These are phyloP conservation scores for Geranium brycei DNA, from an alignment of 345 rosid species.

Conservation along the genomic window DNA sequence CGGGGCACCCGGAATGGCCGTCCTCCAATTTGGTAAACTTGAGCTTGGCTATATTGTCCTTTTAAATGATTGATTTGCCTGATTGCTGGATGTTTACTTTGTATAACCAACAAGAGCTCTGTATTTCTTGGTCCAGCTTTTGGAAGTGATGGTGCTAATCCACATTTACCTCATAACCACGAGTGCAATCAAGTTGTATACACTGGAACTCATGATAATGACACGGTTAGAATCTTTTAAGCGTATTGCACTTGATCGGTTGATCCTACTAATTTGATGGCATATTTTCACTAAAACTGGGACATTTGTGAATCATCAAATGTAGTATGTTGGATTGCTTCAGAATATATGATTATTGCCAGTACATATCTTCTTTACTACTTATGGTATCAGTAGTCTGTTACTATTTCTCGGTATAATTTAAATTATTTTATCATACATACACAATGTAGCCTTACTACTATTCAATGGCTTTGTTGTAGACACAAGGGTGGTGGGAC, in stretches of 20 bases:
- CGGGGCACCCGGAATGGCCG: slow-evolving; percentile 94
- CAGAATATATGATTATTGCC: too few relatives aligned
- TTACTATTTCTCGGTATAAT: not conserved
- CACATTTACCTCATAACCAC: slow-evolving; percentile 92
- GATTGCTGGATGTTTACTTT: slow-evolving; percentile 5
- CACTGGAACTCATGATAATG: slow-evolving; percentile 98
- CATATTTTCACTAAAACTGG: too few relatives aligned
- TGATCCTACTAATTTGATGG: too few relatives aligned
- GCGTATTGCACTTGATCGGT: not conserved
- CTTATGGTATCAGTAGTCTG: not conserved
- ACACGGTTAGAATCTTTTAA: slow-evolving; percentile 41
- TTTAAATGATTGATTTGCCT: not conserved
- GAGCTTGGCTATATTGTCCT: not conserved
- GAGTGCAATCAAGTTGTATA: slow-evolving; percentile 84
- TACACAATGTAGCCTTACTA: not conserved
- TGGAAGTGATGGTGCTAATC: slow-evolving; percentile 68
- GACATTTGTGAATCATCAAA: too few relatives aligned
- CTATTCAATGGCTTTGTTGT: not conserved
- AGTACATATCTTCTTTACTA: too few relatives aligned
- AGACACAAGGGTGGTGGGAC: slow-evolving; percentile 91
- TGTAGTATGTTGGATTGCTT: too few relatives aligned
- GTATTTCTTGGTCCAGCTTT: slow-evolving; percentile 41
- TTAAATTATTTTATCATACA: not conserved
- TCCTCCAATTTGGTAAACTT: slow-evolving; percentile 81
- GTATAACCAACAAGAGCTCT: not conserved